phyloP scores from a whole-genome alignment of 768 basidiomycete species.

The Steccherinum ochraceum region DNA sequence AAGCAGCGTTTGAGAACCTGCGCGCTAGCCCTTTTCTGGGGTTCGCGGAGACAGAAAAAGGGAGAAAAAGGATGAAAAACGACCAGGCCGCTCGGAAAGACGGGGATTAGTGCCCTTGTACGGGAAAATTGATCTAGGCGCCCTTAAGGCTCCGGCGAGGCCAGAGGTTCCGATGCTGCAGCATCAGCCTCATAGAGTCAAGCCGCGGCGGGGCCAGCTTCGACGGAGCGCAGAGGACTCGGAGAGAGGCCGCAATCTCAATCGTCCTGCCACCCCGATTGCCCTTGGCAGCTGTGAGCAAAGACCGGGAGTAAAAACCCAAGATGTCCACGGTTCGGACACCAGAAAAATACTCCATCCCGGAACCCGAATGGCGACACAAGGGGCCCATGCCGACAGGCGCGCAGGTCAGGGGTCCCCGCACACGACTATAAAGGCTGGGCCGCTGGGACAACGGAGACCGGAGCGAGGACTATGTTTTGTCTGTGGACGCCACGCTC shows the following conservation, averaged over 20 bases:
- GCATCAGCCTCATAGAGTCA: background rate
- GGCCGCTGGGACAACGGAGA: background rate
- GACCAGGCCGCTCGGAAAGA: background rate
- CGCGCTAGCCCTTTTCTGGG: background rate
- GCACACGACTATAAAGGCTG: background rate
- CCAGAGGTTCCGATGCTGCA: background rate
- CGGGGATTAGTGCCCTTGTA: background rate
- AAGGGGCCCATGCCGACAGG: background rate
- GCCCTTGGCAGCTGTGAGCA: background rate
- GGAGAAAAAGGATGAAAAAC: background rate
- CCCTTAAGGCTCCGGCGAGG: background rate
- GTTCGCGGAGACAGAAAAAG: background rate
- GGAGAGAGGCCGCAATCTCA: background rate
- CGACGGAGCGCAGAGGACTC: background rate
- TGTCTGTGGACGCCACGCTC: background rate
- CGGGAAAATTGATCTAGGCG: background rate
- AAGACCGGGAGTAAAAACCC: too few relatives aligned
- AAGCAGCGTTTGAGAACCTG: background rate
- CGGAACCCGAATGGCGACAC: too few relatives aligned
- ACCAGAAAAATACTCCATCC: too few relatives aligned
- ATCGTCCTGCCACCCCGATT: background rate
- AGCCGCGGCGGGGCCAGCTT: background rate
- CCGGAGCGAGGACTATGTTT: background rate
- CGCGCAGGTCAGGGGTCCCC: background rate
- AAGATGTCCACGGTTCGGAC: too few relatives aligned